Evolutionary conservation across 1,284 basidiomycete genomes (phyloP), one percentile per base, ranked within the genome.

Genomic region (Cronartium ribicola): DNA sequence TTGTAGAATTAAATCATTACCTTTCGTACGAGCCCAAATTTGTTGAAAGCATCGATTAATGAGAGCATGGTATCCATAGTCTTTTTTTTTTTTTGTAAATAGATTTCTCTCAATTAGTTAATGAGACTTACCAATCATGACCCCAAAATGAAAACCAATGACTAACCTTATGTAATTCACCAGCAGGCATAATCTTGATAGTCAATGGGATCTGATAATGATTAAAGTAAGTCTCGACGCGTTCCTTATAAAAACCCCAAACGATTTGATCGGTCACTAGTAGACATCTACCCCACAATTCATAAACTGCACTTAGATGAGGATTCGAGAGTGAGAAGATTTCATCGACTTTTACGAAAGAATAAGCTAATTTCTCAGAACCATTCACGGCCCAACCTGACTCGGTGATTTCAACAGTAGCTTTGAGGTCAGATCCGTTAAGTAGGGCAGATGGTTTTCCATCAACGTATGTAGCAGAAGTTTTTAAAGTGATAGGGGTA

Each of bases 131-230:
- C 29, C 29, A 29, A 29, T 5, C 5, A 61, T 13, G 22, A 61
- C 59, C 22, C 5, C 2, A 5, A 29, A 14, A 5, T 22, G n/a
- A 61, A 61, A 61, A 8, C 1, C 20, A 29, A 61, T 29, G 20
- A 22, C 83, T 82, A 77, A 78, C 83, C 81, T 84, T 84, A 81
- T 84, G 79, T 22, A 83, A 77, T 80, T 84, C 83, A 73, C 83
- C 83, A 20, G 82, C 83, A 68, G 83, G 82, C 80, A 84, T 81
- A 72, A 83, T 77, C 79, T 83, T 82, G 77, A 83, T 80, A 20
- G 81, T 83, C 70, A 82, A 79, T 68, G 78, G 79, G 76, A 83
- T 81, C 67, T 81, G 80, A 80, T 83, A 80, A 68, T 81, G 77
- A 65, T 77, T 77, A 76, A 83, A 83, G 80, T 83, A 79, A 67